Percentiles rank a stretch among this genome's conserved stretches.
Conservation (phyloP, 106 monocot genomes). For the Posidonia australis region DNA sequence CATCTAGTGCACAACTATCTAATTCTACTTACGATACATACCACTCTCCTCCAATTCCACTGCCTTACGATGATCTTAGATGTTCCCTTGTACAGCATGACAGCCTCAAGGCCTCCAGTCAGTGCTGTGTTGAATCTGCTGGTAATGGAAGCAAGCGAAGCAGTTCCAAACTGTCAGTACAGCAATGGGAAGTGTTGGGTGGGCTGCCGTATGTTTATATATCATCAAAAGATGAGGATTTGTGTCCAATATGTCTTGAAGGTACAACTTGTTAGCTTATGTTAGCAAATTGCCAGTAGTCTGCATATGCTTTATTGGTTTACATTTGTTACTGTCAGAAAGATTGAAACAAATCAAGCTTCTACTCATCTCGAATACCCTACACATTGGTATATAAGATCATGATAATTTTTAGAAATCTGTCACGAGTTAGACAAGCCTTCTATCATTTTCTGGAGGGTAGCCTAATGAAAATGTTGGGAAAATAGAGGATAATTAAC, state of each 20-base stretch:
- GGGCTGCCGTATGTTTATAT: conserved; percentile 24
- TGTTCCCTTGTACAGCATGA: conserved; percentile 24
- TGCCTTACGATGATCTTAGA: conserved; percentile 78
- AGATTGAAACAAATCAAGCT: no score
- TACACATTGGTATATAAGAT: no score
- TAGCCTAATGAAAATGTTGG: no score
- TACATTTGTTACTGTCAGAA: no score
- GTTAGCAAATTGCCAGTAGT: no score
- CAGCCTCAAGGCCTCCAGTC: conserved; percentile 36
- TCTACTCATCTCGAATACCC: no score
- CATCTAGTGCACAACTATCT: conserved; percentile 7
- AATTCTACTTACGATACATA: conserved; percentile 38
- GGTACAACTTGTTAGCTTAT: conserved; percentile 16
- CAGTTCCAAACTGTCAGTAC: no score
- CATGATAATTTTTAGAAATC: no score
- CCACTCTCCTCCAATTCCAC: conserved; percentile 55
- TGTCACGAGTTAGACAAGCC: no score
- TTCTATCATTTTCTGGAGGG: no score
- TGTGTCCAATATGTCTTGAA: conserved; percentile 88
- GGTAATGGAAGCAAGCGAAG: conserved; percentile 31
- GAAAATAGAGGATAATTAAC: no score
- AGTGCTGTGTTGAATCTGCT: conserved; percentile 45
- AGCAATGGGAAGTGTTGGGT: conserved; percentile 16
- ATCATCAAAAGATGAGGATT: conserved; percentile 75
- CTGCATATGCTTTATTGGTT: no score